Conservation (phyloP, 345 rosid species). For the Hevea brasiliensis region DNA sequence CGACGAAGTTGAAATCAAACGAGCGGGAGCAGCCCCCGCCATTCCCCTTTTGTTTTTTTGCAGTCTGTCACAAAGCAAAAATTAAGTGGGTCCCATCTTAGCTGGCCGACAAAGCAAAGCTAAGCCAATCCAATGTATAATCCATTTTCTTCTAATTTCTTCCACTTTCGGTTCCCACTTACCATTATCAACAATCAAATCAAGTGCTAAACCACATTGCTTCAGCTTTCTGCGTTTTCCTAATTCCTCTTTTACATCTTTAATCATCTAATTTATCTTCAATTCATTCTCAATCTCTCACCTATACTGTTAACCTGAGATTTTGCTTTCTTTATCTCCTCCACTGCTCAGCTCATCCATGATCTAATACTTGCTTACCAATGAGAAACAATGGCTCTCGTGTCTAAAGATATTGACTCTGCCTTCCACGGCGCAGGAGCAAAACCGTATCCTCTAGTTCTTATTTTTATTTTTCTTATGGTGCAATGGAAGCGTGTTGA, state of each 20-base stretch:
- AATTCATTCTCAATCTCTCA: no score
- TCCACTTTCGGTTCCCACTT: conserved; percentile 13
- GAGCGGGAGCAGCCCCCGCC: not conserved
- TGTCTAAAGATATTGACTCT: conserved; percentile 47
- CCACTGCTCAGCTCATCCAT: no score
- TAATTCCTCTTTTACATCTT: no score
- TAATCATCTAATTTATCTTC: not conserved
- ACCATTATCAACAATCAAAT: not conserved
- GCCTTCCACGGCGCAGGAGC: conserved; percentile 58
- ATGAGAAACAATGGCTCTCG: conserved; percentile 43
- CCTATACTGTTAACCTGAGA: not conserved
- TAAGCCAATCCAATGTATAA: not conserved
- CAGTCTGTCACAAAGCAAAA: no score
- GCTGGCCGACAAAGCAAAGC: conserved; percentile 22
- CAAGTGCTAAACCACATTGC: not conserved
- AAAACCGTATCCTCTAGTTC: conserved; percentile 46
- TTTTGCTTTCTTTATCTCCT: not conserved
- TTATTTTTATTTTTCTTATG: not conserved
- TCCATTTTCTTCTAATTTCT: not conserved
- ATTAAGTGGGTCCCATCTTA: conserved; percentile 15
- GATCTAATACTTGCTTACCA: not conserved
- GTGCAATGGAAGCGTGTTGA: not conserved
- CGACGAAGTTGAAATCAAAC: no score
- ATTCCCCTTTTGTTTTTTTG: not conserved
- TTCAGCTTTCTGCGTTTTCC: not conserved